Percentiles rank a stretch among this genome's conserved stretches.
Conservation (phyloP, 305 asterid species). For the Striga hermonthica region DNA sequence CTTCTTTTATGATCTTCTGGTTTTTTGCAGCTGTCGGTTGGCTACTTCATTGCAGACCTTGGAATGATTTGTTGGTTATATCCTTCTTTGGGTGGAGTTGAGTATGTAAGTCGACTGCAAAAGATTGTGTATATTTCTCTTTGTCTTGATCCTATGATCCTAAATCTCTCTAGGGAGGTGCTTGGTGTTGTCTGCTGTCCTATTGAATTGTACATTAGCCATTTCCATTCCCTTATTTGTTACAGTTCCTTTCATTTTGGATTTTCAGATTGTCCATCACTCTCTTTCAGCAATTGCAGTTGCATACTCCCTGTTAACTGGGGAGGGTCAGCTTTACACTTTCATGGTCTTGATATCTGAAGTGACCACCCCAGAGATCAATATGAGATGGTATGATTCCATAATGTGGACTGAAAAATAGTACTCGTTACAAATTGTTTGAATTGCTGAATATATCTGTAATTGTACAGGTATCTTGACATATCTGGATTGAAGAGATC, state of each 20-base stretch:
- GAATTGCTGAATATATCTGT: conserved; percentile 30
- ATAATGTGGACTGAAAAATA: not conserved
- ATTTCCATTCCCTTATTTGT: conserved; percentile 10
- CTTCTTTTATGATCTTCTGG: conserved; percentile 26
- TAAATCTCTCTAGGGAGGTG: not conserved
- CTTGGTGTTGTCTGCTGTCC: not conserved
- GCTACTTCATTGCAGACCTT: conserved; percentile 87
- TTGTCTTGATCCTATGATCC: conserved; percentile 7
- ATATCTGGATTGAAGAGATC: conserved; percentile 84
- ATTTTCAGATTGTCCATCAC: conserved; percentile 90
- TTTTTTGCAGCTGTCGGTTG: conserved; percentile 68
- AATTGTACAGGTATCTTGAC: conserved; percentile 77
- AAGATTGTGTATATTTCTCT: conserved; percentile 19
- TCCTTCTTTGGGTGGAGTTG: conserved; percentile 91
- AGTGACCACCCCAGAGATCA: conserved; percentile 92
- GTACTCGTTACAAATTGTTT: conserved; percentile 6
- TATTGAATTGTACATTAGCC: conserved; percentile 4
- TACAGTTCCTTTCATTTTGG: conserved; percentile 36
- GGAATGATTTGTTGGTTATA: conserved; percentile 92
- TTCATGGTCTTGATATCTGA: conserved; percentile 97
- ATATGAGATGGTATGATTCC: conserved; percentile 77
- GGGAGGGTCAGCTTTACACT: conserved; percentile 98
- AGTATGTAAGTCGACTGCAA: conserved; percentile 67
- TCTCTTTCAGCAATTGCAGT: conserved; percentile 88
- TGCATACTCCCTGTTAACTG: conserved; percentile 76